phyloP scores from a whole-genome alignment of 805 yeast genomes.

The Barnettozyma siamensis region DNA sequence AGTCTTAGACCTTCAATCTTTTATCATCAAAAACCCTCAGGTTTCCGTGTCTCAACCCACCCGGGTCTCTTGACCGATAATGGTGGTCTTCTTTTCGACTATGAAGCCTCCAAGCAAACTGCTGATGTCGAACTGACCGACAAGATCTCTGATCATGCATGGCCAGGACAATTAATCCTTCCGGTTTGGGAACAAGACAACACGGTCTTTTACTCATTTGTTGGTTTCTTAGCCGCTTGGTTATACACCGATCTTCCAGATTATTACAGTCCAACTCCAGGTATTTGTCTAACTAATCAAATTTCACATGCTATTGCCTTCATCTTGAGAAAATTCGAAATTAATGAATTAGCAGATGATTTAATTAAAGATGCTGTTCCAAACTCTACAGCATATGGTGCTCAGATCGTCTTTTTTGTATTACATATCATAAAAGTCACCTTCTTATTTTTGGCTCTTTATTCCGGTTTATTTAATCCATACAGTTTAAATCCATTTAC shows the following conservation, averaged over 20 bases:
- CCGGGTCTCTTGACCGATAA: constrained; percentile 83
- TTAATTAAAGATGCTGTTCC: constrained; percentile 45
- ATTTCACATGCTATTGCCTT: constrained; percentile 29
- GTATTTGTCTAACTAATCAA: constrained; percentile 69
- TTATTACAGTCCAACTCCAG: constrained; percentile 85
- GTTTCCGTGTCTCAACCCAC: constrained; percentile 52
- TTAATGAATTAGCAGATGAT: constrained; percentile 37
- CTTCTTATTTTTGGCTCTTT: constrained; percentile 50
- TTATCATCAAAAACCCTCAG: constrained; percentile 56
- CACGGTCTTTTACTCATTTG: constrained; percentile 34
- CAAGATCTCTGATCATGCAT: constrained; percentile 51
- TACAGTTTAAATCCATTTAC: constrained; percentile 39
- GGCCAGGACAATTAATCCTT: constrained; percentile 88
- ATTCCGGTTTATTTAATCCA: constrained; percentile 79
- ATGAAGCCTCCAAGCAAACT: constrained; percentile 42
- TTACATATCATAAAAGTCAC: constrained; percentile 63
- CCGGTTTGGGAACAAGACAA: constrained; percentile 61
- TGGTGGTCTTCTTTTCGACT: constrained; percentile 71
- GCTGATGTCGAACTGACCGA: constrained; percentile 47
- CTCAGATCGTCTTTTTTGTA: constrained; percentile 63
- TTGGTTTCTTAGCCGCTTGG: constrained; percentile 52
- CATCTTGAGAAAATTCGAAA: constrained; percentile 32
- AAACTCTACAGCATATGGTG: constrained; percentile 33
- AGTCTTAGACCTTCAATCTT: constrained; percentile 77
- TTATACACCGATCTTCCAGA: constrained; percentile 93